phyloP scores from a whole-genome alignment of 345 rosid species.

The Lepidium aucheri region DNA sequence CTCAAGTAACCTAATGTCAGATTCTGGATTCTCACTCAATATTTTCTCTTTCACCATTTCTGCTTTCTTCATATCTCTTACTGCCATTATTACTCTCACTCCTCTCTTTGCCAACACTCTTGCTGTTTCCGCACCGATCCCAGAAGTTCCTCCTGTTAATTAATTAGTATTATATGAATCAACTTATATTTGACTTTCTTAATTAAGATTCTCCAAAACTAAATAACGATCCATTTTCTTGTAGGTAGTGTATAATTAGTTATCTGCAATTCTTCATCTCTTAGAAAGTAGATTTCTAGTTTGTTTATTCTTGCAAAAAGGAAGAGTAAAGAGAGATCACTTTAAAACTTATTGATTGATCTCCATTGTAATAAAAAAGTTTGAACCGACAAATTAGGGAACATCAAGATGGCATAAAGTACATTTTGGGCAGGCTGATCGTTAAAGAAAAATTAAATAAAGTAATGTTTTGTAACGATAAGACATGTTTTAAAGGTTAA shows the following conservation, averaged over 20 bases:
- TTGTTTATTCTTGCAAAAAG: background rate
- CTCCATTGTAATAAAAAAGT: conserved; percentile 1
- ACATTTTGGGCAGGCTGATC: conserved; percentile 27
- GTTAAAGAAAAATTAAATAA: conserved; percentile 2
- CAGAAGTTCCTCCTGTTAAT: conserved; percentile 77
- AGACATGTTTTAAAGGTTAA: conserved; percentile 21
- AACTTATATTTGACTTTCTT: background rate
- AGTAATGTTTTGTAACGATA: conserved; percentile 28
- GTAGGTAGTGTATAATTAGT: background rate
- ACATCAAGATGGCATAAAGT: conserved; percentile 24
- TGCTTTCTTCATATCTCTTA: conserved; percentile 76
- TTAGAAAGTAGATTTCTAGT: background rate
- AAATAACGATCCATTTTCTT: too few species aligned
- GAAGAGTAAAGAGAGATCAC: conserved; percentile 6
- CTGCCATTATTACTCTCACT: conserved; percentile 69
- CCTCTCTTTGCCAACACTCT: conserved; percentile 84
- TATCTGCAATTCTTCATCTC: background rate
- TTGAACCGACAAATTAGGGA: conserved; percentile 27
- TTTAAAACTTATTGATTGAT: conserved; percentile 13
- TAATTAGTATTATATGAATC: background rate
- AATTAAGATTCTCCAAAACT: too few species aligned
- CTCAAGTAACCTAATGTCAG: conserved; percentile 50
- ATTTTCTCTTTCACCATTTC: conserved; percentile 48
- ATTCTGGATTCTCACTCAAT: conserved; percentile 46
- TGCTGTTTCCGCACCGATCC: conserved; percentile 88